Percentiles rank a stretch among this genome's conserved stretches.
These are phyloP conservation scores for Sclerotinia minor DNA, from an alignment of 2,329 filamentous ascomycete genomes.

Conservation along the genomic window DNA sequence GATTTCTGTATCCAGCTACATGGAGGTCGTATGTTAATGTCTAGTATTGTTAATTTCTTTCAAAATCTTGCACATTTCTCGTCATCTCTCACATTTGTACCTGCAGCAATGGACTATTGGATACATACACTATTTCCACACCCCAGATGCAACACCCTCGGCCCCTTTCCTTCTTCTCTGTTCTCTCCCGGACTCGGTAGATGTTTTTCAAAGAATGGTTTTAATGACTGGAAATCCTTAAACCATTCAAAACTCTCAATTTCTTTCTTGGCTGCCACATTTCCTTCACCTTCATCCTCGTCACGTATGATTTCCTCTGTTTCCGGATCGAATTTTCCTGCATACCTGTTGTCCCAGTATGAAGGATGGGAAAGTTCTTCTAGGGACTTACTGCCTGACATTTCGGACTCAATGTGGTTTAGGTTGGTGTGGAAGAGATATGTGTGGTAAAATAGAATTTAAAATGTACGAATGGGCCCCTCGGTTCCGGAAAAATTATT, in stretches of 20 bases:
- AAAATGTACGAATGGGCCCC: no score
- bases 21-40: conserved; percentile 53
- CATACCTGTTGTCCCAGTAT: conserved; percentile 28
- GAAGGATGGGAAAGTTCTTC: conserved; percentile 42
- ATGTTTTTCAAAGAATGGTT: conserved; percentile 49
- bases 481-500: no score
- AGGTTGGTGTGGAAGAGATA: background rate
- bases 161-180: conserved; percentile 37
- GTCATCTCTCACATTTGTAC: background rate
- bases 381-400: conserved; percentile 38
- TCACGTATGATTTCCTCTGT: background rate
- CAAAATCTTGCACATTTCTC: conserved; percentile 5
- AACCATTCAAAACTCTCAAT: conserved; percentile 51
- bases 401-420: background rate
- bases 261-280: conserved; percentile 16
- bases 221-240: conserved; percentile 49
- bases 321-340: conserved; percentile 1
- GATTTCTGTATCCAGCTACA: conserved; percentile 50
- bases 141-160: conserved; percentile 56
- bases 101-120: conserved; percentile 1
- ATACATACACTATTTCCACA: conserved; percentile 56
- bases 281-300: conserved; percentile 42
- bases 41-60: conserved; percentile 41
- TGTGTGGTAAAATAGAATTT: background rate
- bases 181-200: conserved; percentile 45